phyloP scores from a whole-genome alignment of 805 yeast genomes.

The Spathaspora passalidarum region DNA sequence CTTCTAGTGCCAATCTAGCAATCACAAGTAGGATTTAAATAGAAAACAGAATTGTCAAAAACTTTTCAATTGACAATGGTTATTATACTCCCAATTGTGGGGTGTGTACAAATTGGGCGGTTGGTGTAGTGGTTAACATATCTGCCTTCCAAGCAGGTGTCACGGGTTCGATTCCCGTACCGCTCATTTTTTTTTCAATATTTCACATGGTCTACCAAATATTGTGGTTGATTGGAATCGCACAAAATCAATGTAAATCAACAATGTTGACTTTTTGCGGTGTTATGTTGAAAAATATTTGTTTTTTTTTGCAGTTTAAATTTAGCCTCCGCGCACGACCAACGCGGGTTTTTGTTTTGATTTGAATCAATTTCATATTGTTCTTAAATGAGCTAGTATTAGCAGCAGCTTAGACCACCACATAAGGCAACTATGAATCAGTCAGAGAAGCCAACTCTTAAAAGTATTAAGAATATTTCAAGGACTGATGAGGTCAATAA shows the following conservation, averaged over 20 bases:
- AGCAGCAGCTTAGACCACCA: neutral
- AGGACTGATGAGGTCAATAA: constrained; percentile 20
- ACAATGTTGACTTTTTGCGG: neutral
- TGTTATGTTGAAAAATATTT: neutral
- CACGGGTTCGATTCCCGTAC: constrained; percentile 95
- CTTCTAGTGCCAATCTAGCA: no score
- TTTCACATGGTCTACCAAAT: neutral
- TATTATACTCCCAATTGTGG: no score
- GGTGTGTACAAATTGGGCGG: constrained; percentile 61
- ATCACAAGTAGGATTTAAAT: no score
- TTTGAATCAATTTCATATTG: neutral
- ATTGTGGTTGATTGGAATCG: neutral
- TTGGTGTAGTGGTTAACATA: constrained; percentile 91
- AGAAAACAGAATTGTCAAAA: no score
- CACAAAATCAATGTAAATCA: neutral
- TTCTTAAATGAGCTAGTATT: neutral
- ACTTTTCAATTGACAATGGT: no score
- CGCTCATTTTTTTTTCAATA: constrained; percentile 47
- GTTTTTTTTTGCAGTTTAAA: neutral
- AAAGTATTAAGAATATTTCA: constrained; percentile 17
- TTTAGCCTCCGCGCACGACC: neutral
- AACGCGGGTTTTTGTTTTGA: neutral
- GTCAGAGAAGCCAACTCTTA: constrained; percentile 12
- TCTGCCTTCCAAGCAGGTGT: constrained; percentile 93
- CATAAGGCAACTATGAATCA: neutral